Evolutionary conservation across 139 green algal genomes (phyloP).

Genomic region (Zygnema cylindricum): DNA sequence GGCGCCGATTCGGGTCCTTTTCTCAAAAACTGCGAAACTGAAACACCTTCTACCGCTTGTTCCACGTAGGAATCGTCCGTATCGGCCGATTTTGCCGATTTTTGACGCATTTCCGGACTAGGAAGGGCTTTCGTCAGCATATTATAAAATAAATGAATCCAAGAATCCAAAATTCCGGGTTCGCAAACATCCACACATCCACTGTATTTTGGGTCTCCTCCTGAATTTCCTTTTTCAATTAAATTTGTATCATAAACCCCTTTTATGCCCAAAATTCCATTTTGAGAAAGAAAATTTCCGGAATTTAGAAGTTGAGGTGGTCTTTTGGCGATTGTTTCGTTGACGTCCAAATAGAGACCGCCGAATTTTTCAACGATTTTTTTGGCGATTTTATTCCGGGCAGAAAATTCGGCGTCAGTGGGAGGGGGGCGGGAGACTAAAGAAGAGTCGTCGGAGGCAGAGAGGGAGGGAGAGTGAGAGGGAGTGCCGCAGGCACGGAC

Average conservation of each 20-base stretch:
- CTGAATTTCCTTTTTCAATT: too few species aligned
- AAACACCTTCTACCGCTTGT: not conserved
- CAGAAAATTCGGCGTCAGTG: not conserved
- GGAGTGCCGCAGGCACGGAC: too few species aligned
- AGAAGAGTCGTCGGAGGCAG: too few species aligned
- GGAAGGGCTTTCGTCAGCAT: not conserved
- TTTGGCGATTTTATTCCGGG: not conserved
- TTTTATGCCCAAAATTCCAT: too few species aligned
- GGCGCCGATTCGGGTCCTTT: not conserved
- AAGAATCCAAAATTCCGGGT: not conserved
- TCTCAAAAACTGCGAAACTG: not conserved
- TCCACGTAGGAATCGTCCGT: not conserved
- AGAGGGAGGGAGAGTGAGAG: too few species aligned
- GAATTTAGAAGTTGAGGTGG: not conserved
- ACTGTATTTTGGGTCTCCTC: too few species aligned
- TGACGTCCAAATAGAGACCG: constrained; percentile 10
- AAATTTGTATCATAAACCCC: too few species aligned
- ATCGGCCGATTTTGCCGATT: not conserved
- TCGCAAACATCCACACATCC: not conserved
- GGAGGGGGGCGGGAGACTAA: not conserved
- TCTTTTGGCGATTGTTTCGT: not conserved
- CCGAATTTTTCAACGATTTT: not conserved
- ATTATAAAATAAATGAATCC: not conserved
- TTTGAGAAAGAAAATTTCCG: not conserved
- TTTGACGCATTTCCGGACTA: not conserved